Base-by-base conservation (phyloP, 2,329 filamentous ascomycete species). In the Ceratocystis papillata region DNA sequence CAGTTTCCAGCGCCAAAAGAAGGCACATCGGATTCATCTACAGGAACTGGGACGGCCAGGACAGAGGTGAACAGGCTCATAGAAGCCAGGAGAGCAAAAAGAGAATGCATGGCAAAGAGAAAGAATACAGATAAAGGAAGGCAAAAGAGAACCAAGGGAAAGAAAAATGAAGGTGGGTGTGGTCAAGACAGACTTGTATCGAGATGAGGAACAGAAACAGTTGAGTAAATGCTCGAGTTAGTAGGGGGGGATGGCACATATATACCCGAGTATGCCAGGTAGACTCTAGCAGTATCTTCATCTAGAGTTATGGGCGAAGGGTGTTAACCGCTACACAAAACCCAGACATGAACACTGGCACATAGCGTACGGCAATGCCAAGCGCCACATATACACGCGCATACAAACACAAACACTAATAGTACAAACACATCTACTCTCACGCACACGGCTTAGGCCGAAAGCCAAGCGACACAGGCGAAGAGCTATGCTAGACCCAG, bases 1-100 rank as follows among this genome's bases (percentile, higher is more conserved):
- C 63, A 67, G 57, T 63, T 59, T 37, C 57, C 7, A 28, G 53
- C 53, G 10, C 17, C 45, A 59, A 59, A 37, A 63, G 60, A 30
- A 10, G 30, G 22, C 20, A 30, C 12, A n/a, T n/a, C 4, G 48
- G 30, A 28, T 17, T 41, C 41, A 6, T 63, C 46, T 41, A 33
- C 22, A 5, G 46, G 63, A 22, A 57, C 25, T 25, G 48, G 46
- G 15, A 44, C 48, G 30, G 48, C 46, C 30, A 64, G 37, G 15
- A 48, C 46, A 22, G 28, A 46, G 41, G 8, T 28, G 12, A 63
- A 25, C 37, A 63, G 41, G 33, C 41, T 44, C 17, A 63, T 7
- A 30, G 45, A 63, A 22, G 61, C 37, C 12, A 63, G 61, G 41
- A 48, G 15, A 6, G 41, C 20, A 45, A 63, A 44, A 28, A 22